These are phyloP conservation scores for Colletotrichum falcatum DNA, from an alignment of 2,329 filamentous ascomycete genomes.

Conservation along the genomic window DNA sequence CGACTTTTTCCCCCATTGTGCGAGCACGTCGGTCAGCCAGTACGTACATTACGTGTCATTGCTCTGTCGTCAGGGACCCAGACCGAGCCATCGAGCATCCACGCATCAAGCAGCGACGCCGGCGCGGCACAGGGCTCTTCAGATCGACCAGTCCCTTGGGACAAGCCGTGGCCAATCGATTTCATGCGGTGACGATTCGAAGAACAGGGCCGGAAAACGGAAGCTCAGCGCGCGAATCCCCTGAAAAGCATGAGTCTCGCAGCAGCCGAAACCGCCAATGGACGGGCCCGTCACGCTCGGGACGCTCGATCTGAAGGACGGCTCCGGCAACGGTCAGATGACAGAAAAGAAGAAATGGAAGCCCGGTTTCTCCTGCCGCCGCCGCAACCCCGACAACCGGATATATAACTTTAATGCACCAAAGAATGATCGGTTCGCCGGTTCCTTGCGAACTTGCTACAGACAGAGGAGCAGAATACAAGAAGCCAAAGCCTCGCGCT, in stretches of 20 bases:
- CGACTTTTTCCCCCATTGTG: not conserved
- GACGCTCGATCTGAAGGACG: no score
- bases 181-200: not conserved
- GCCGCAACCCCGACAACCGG: not conserved
- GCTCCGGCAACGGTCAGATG: not conserved
- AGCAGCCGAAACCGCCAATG: not conserved
- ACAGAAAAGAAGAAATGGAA: not conserved
- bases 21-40: not conserved
- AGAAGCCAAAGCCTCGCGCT: not conserved
- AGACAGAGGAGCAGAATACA: not conserved
- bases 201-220: not conserved
- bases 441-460: not conserved
- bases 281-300: no score
- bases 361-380: not conserved
- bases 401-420: not conserved
- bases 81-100: not conserved
- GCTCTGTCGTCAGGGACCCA: no score
- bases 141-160: not conserved
- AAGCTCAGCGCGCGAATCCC: not conserved
- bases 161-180: not conserved
- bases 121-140: not conserved
- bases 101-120: not conserved
- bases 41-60: not conserved
- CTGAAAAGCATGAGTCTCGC: not conserved
- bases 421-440: not conserved